phyloP scores from a whole-genome alignment of 1,284 basidiomycete genomes.

The Apiotrichum akiyoshidainum region DNA sequence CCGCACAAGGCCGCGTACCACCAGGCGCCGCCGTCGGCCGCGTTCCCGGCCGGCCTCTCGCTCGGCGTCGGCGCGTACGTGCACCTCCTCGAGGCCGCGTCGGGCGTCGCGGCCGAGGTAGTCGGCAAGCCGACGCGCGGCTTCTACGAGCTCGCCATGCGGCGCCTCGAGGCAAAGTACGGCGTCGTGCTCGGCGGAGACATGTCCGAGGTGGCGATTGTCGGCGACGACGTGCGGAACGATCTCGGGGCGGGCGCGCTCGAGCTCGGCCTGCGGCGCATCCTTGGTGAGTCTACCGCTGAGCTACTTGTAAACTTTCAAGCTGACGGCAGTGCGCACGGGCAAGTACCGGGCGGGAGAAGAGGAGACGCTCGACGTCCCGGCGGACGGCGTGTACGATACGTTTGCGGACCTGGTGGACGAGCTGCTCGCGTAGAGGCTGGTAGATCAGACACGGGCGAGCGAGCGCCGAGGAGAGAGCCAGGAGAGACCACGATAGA shows the following conservation, averaged over 20 bases:
- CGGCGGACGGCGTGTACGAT: constrained; percentile 58
- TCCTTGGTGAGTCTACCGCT: constrained; percentile 63
- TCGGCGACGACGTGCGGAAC: constrained; percentile 65
- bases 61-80: constrained; percentile 70
- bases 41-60: constrained; percentile 57
- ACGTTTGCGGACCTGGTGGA: constrained; percentile 61
- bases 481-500: no score
- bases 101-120: constrained; percentile 55
- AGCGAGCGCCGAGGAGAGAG: no score
- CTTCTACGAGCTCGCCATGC: constrained; percentile 63
- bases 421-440: constrained; percentile 36
- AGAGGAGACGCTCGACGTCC: constrained; percentile 29
- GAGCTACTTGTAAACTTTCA: no score
- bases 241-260: constrained; percentile 65
- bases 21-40: constrained; percentile 54
- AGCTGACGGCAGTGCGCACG: constrained; percentile 31
- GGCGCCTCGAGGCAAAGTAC: constrained; percentile 51
- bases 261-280: constrained; percentile 61
- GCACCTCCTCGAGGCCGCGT: constrained; percentile 60
- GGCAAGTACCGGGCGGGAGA: constrained; percentile 39
- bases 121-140: constrained; percentile 63
- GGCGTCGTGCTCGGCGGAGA: constrained; percentile 20
- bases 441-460: no score
- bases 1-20: constrained; percentile 57
- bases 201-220: constrained; percentile 55